Conservation (phyloP, 108 stramenopile genomes). For the Stephanodiscus minutulus region DNA sequence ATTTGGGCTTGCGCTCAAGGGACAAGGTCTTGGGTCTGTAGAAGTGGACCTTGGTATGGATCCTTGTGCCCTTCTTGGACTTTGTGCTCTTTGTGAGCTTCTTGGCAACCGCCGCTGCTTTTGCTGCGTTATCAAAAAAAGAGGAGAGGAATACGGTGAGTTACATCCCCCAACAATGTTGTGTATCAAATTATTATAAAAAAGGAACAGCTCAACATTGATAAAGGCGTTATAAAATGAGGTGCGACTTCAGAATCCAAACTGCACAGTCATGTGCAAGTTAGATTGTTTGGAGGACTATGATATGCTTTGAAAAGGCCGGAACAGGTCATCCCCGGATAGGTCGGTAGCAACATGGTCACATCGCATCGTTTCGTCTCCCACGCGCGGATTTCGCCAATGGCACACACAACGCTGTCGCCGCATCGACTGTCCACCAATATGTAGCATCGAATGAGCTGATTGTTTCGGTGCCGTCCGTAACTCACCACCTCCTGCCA, state of each 20-base stretch:
- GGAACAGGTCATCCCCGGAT: not conserved
- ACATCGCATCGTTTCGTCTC: not conserved
- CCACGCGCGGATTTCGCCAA: not conserved
- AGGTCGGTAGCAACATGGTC: not conserved
- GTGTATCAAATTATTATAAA: too few species aligned
- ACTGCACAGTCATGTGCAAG: too few species aligned
- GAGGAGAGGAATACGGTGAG: too few species aligned
- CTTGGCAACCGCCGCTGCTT: constrained; percentile 89
- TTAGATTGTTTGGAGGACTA: too few species aligned
- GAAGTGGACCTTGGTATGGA: constrained; percentile 99
- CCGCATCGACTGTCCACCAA: constrained; percentile 1
- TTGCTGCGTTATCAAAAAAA: constrained; percentile 43
- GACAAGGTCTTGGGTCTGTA: constrained; percentile 95
- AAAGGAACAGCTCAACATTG: too few species aligned
- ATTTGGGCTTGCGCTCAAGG: constrained; percentile 89
- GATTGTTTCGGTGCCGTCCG: too few species aligned
- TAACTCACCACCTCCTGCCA: constrained; percentile 23
- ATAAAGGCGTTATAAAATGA: too few species aligned
- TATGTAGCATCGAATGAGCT: not conserved
- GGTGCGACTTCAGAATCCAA: too few species aligned
- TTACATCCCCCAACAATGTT: too few species aligned
- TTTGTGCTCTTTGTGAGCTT: constrained; percentile 88
- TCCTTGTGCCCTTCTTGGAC: constrained; percentile 95
- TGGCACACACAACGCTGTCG: too few species aligned
- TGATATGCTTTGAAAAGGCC: not conserved